Evolutionary conservation across 495 filamentous ascomycete genomes (phyloP).

Genomic region (Barbatosphaeria neglecta): DNA sequence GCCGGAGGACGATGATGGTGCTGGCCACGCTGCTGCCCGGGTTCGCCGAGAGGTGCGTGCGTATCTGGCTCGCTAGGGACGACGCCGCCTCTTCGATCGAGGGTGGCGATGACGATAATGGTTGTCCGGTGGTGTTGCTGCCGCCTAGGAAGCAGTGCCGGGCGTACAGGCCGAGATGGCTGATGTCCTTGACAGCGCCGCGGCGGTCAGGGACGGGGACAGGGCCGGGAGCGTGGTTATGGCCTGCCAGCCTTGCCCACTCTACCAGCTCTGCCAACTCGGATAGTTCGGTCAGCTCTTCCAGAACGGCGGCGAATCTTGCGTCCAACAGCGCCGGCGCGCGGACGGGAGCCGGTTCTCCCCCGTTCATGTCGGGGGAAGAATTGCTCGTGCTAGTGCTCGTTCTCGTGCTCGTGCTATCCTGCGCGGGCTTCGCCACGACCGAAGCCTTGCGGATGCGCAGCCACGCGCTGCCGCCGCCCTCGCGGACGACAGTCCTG

Average conservation of each 20-base stretch:
- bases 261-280: not conserved
- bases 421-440: conserved; percentile 29
- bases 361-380: too few species aligned
- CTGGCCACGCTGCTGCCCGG: conserved; percentile 51
- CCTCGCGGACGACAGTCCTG: conserved; percentile 44
- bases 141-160: conserved; percentile 11
- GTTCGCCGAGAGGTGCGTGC: conserved; percentile 16
- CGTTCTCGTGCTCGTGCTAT: too few species aligned
- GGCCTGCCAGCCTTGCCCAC: too few species aligned
- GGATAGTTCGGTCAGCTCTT: conserved; percentile 1
- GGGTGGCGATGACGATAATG: too few species aligned
- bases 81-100: conserved; percentile 24
- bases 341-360: conserved; percentile 18
- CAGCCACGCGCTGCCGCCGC: conserved; percentile 60
- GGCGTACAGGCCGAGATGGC: not conserved
- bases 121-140: not conserved
- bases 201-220: not conserved
- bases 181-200: not conserved
- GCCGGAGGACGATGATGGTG: conserved; percentile 63
- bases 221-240: too few species aligned
- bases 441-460: conserved; percentile 46
- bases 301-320: conserved; percentile 26
- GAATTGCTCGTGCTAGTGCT: too few species aligned
- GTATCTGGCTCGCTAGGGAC: conserved; percentile 22
- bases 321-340: conserved; percentile 35